These are phyloP conservation scores for Rosa persica DNA, from an alignment of 306 rosid genomes.

Conservation along the genomic window DNA sequence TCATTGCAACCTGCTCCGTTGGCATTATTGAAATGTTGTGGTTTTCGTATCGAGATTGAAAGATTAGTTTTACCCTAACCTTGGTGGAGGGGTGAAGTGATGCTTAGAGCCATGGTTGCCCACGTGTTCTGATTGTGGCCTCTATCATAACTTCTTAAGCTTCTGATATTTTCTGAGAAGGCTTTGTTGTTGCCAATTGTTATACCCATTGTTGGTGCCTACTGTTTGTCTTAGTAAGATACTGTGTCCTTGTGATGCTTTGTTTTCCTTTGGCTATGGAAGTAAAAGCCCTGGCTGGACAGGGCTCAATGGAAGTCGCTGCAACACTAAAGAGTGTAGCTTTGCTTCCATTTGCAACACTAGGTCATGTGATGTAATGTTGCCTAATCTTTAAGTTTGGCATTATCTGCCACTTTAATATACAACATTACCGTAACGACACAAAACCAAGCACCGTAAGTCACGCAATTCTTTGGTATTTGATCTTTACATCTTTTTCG, in stretches of 20 bases:
- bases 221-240: not conserved
- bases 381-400: not conserved
- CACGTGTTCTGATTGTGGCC: not conserved
- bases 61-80: not conserved
- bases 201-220: not conserved
- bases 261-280: not conserved
- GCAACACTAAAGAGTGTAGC: not conserved
- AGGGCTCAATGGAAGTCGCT: not conserved
- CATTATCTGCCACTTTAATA: not conserved
- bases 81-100: not conserved
- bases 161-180: not conserved
- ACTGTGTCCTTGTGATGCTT: not conserved
- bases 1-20: not conserved
- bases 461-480: not conserved
- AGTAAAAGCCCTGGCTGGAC: not conserved
- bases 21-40: not conserved
- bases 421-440: not conserved
- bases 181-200: not conserved
- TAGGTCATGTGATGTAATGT: conserved; percentile 4
- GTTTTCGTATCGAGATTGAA: not conserved
- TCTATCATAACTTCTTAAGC: not conserved
- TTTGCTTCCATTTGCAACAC: not conserved
- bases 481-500: not conserved
- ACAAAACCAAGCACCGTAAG: not conserved
- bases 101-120: not conserved